Evolutionary conservation across 2,329 filamentous ascomycete species (phyloP), one percentile per base, ranked within the genome.

Genomic region (Cladosporium colombiae): DNA sequence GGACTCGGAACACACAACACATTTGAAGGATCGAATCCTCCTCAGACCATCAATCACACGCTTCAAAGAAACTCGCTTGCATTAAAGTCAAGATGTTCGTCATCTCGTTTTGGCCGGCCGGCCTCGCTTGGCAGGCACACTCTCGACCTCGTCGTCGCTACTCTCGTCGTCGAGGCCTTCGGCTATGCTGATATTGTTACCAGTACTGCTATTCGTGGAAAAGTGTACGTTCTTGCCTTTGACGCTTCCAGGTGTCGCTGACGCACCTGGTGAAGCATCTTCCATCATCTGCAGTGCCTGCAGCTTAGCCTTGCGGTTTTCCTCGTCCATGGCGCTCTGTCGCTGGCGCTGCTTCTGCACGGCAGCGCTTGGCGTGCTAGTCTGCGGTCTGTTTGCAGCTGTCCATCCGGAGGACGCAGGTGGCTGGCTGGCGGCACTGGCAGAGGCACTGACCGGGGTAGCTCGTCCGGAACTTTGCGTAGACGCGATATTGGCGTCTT

Each of bases 281-380:
- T 67, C 69, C 27, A 76, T 67, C 72, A 73, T 71, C 52, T 72
- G 69, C 33, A 77, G 68, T 10, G 72, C 74, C 49, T 75, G 73
- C 29, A 78, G 68, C 67, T 78, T 78, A 11, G 77, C 77, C 4
- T 72, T 66, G 8, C 76, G 66, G 62, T 78, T 78, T 23, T 75
- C 72, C 44, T 77, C 72, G 33, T 73, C 69, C 27, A 57, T 46
- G 16, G 53, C 58, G 8, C 33, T 55, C 56, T 59, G 56, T 21
- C 37, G 40, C 56, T 59, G 56, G 35, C 21, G 18, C 35, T 63
- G 61, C 21, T 23, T 35, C 27, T 33, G 31, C 29, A 23, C 35
- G 8, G 59, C 49, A 52, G 61, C 62, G 35, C 56, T 59, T 16
- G 57, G 37, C 58, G 46, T 40, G 49, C 29, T 61, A 58, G 59